Base-by-base conservation (phyloP, 1,139 yeast genomes). In the Pneumocystis sp. region DNA sequence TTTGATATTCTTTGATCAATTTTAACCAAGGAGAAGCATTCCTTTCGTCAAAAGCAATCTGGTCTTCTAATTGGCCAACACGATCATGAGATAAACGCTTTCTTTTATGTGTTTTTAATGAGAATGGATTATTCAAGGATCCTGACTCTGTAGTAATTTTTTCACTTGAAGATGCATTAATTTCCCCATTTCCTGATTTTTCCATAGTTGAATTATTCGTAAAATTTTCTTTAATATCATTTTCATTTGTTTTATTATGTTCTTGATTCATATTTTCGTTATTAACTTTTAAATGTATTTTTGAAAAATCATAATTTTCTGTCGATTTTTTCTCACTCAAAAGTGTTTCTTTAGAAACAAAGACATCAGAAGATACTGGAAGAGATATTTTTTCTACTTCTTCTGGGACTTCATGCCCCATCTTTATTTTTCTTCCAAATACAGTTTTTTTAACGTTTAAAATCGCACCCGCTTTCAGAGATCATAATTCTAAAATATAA, bases 51-150 rank as follows among this genome's bases (percentile, higher is more conserved):
- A 74, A 78, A 66, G 81, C 82, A 61, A 87, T 74, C 37, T 79
- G 81, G 67, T 85, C 89, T 70, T 85, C 85, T 45, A 87, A 78
- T 68, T 79, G 81, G 10, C 85, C 85, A 61, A 82, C 79, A 57
- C 80, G 78, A 69, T 83, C 87, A 65, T 80, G 72, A 4, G 75
- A 74, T 34, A 73, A 69, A 40, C 76, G 71, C 66, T 70, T 74
- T 61, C 75, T 71, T 45, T 65, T 66, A 21, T 37, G 17, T 12
- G 44, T 50, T 25, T 50, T 50, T 10, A 50, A 25, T 10, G 34
- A 50, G 3, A 29, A 25, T 12, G 31, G 15, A 25, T 15, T 25
- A 10, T 25, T 12, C 12, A 25, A 25, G 2, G n/a, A 50, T 19
- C 3, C 34, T 4, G 34, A 25, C 1, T 21, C 34, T 25, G 57